Base-by-base conservation (phyloP, 2,329 filamentous ascomycete species). In the Aspergillus intermedius region DNA sequence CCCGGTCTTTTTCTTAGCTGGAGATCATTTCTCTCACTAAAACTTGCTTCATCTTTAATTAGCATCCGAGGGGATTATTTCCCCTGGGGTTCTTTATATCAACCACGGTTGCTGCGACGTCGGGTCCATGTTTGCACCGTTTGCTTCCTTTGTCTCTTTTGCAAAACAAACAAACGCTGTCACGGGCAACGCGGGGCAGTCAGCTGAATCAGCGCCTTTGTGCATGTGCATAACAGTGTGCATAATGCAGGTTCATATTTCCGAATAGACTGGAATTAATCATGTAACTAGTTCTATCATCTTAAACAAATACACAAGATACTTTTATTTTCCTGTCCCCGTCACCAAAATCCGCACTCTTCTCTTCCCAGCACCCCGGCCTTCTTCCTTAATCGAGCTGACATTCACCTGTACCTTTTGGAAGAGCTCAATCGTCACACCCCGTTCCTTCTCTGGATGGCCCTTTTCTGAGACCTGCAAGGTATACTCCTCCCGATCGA, bases 341-440 rank as follows among this genome's bases (percentile, higher is more conserved):
- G 69, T 55, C 25, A 75, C 65, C 51, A 74, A 58, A 46, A 75
- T 69, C 28, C 73, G 61, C 8, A 75, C 72, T 53, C 70, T 91
- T 56, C 93, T 82, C 83, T 97, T 98, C 48, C 93, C 93, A n/a
- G 91, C 96, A 51, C 82, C 82, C 73, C 73, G 67, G 17, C 69
- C 70, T 53, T 94, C 88, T 68, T 98, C 93, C 76, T 91, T 88
- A 64, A 95, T 86, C 66, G 97, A 94, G 60, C 83, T 88, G 55
- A 98, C 90, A 65, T 84, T 82, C 12, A 98, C 91, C 59, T 77
- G 81, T 56, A 98, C 87, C 76, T 91, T 95, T 68, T 93, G 83
- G 77, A 98, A 98, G 51, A 98, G 73, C 68, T 94, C 89, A 1
- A 96, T 79, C 54, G 71, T 77, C 54, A 77, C 71, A 37, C 60